Evolutionary conservation across 768 basidiomycete species (phyloP).

Genomic region (Trametes elegans): DNA sequence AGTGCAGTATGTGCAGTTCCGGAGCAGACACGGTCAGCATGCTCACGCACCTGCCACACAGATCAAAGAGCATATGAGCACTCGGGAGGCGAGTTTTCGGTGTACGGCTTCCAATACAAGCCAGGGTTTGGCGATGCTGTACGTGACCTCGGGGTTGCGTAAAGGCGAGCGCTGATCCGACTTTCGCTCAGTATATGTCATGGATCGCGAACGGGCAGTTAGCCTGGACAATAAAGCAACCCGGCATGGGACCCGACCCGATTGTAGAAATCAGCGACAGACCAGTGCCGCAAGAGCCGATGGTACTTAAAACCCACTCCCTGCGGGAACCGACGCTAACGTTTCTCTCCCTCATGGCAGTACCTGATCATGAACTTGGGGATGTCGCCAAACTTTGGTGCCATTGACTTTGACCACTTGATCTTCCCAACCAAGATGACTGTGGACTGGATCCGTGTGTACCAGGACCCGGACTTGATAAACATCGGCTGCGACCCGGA

Average conservation of each 20-base stretch:
- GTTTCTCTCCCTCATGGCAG: slow-evolving; percentile 23
- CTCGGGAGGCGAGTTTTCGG: slow-evolving; percentile 53
- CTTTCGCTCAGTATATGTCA: slow-evolving; percentile 57
- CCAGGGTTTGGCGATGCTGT: slow-evolving; percentile 63
- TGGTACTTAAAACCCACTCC: slow-evolving; percentile 47
- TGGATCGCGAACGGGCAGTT: slow-evolving; percentile 67
- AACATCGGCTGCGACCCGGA: slow-evolving; percentile 70
- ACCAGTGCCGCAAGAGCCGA: slow-evolving; percentile 79
- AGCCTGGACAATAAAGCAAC: slow-evolving; percentile 68
- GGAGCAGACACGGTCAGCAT: background rate
- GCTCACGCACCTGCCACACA: slow-evolving; percentile 32
- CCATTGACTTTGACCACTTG: slow-evolving; percentile 51
- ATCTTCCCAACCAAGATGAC: slow-evolving; percentile 58
- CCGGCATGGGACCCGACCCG: slow-evolving; percentile 58
- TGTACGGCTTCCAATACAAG: slow-evolving; percentile 82
- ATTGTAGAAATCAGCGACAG: slow-evolving; percentile 61
- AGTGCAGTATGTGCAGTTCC: slow-evolving; percentile 34
- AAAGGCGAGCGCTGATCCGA: background rate
- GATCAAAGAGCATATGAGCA: slow-evolving; percentile 71
- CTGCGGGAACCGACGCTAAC: background rate
- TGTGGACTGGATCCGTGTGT: slow-evolving; percentile 83
- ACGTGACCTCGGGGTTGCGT: slow-evolving; percentile 25
- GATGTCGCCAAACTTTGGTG: slow-evolving; percentile 58
- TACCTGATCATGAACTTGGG: slow-evolving; percentile 59
- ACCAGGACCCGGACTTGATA: slow-evolving; percentile 47